Evolutionary conservation across 1,284 basidiomycete species (phyloP).

Genomic region (Amylostereum areolatum): DNA sequence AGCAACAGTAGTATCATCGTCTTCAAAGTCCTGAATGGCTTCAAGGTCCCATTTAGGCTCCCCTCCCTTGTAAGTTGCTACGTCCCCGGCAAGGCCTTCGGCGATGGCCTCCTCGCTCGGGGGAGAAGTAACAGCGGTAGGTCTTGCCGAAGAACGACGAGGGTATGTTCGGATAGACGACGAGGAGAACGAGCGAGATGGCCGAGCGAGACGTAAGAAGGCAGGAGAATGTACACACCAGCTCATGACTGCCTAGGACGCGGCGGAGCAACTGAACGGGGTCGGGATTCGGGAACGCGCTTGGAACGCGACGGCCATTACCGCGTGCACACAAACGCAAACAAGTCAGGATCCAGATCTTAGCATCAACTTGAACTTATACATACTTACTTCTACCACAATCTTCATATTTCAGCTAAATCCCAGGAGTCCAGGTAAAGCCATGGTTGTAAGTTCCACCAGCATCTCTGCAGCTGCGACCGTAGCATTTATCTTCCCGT

Average conservation of each 20-base stretch:
- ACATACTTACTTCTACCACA: not conserved
- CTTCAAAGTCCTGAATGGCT: constrained; percentile 14
- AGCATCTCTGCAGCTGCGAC: not conserved
- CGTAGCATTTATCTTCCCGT: not conserved
- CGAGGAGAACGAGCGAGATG: not conserved
- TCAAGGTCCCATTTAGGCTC: constrained; percentile 3
- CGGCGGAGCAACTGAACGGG: too few relatives aligned
- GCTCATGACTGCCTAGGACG: not conserved
- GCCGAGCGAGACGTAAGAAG: not conserved
- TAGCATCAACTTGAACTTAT: not conserved
- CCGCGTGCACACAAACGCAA: not conserved
- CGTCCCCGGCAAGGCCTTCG: not conserved
- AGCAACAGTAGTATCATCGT: constrained; percentile 55
- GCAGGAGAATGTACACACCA: not conserved
- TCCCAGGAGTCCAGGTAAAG: not conserved
- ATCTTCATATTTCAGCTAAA: not conserved
- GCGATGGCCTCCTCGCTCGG: not conserved
- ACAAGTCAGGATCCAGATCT: not conserved
- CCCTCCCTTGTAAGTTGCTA: not conserved
- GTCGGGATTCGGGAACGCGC: too few relatives aligned
- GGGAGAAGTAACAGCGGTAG: not conserved
- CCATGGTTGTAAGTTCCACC: constrained; percentile 30
- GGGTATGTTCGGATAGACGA: too few relatives aligned
- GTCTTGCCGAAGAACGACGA: not conserved
- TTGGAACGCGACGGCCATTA: not conserved